These are phyloP conservation scores for Albifimbria verrucaria DNA, from an alignment of 2,329 filamentous ascomycete genomes.

Conservation along the genomic window DNA sequence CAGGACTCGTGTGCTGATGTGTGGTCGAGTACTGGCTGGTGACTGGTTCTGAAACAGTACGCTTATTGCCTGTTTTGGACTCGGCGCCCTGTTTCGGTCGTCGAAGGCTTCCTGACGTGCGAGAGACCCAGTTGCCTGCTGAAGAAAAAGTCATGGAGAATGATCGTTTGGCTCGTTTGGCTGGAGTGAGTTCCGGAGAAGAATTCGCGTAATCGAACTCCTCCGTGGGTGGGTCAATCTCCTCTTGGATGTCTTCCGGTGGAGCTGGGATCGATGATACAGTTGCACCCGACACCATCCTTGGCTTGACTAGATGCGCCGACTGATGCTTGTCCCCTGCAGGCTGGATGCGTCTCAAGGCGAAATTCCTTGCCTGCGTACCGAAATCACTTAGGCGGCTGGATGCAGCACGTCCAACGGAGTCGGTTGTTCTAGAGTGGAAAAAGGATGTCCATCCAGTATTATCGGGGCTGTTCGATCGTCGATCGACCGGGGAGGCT, in stretches of 20 bases:
- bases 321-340: constrained; percentile 16
- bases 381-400: constrained; percentile 24
- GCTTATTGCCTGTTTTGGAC: constrained; percentile 39
- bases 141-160: constrained; percentile 59
- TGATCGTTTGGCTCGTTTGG: constrained; percentile 48
- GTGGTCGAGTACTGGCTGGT: constrained; percentile 25
- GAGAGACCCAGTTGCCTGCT: constrained; percentile 54
- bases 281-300: constrained; percentile 28
- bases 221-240: constrained; percentile 9
- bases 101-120: constrained; percentile 51
- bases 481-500: constrained; percentile 20
- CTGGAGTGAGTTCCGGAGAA: constrained; percentile 36
- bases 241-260: constrained; percentile 20
- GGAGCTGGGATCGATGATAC: constrained; percentile 16
- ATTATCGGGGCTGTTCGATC: constrained; percentile 10
- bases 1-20: constrained; percentile 23
- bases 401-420: constrained; percentile 15
- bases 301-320: constrained; percentile 33
- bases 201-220: constrained; percentile 10
- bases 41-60: constrained; percentile 52
- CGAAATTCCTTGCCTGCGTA: constrained; percentile 16
- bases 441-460: constrained; percentile 55
- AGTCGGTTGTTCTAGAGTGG: constrained; percentile 37
- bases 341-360: constrained; percentile 24
- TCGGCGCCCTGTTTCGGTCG: constrained; percentile 49